These are phyloP conservation scores for Aspergillus novoparasiticus DNA, from an alignment of 2,329 filamentous ascomycete genomes.

Conservation along the genomic window DNA sequence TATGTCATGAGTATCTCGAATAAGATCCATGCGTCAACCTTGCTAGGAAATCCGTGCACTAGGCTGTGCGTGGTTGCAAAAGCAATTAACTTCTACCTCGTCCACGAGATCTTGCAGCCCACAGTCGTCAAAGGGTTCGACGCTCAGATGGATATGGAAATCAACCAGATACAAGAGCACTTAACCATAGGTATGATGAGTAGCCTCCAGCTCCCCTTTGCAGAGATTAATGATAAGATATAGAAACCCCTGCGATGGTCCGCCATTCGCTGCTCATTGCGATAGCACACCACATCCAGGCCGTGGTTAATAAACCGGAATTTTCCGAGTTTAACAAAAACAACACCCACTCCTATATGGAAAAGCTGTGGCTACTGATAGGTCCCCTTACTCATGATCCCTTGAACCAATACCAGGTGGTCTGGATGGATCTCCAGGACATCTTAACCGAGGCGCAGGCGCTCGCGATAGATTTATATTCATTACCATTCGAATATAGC, in stretches of 20 bases:
- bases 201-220: neutral
- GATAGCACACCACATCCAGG: slow-evolving; percentile 23
- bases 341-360: slow-evolving; percentile 20
- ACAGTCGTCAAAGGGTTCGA: slow-evolving; percentile 30
- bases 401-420: slow-evolving; percentile 8
- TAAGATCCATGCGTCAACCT: slow-evolving; percentile 15
- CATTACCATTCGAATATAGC: slow-evolving; percentile 28
- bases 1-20: slow-evolving; percentile 25
- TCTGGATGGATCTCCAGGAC: slow-evolving; percentile 22
- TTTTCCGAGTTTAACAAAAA: slow-evolving; percentile 29
- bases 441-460: slow-evolving; percentile 33
- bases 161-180: slow-evolving; percentile 21
- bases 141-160: slow-evolving; percentile 22
- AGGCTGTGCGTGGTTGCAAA: slow-evolving; percentile 29
- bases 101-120: slow-evolving; percentile 25
- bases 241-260: slow-evolving; percentile 22
- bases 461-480: slow-evolving; percentile 31
- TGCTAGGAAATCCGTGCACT: slow-evolving; percentile 26
- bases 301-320: slow-evolving; percentile 20
- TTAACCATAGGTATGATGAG: slow-evolving; percentile 23
- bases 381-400: slow-evolving; percentile 24
- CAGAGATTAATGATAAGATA: neutral
- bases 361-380: slow-evolving; percentile 25
- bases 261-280: slow-evolving; percentile 24
- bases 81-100: slow-evolving; percentile 31